These are phyloP conservation scores for Cutaneotrichosporon sp. DNA, from an alignment of 1,284 basidiomycete species.

Conservation along the genomic window DNA sequence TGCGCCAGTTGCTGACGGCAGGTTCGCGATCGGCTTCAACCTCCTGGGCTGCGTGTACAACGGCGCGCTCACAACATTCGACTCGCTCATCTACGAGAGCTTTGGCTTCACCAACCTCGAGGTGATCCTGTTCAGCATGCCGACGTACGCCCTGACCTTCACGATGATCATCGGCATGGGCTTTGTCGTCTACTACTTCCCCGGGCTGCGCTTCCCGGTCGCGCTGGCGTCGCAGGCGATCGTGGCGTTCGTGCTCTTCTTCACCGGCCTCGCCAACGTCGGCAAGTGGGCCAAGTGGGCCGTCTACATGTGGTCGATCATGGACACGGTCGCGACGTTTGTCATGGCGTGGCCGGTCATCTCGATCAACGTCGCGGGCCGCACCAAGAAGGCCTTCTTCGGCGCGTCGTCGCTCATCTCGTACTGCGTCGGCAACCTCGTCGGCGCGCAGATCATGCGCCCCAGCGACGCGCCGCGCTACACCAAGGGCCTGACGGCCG, in stretches of 20 bases:
- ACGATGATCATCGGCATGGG: slow-evolving; percentile 21
- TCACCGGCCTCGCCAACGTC: slow-evolving; percentile 22
- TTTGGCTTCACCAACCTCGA: slow-evolving; percentile 31
- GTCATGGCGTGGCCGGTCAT: slow-evolving; percentile 20
- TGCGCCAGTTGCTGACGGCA: too few relatives aligned
- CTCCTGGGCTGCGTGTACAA: slow-evolving; percentile 24
- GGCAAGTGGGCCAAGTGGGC: slow-evolving; percentile 32
- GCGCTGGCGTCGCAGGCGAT: slow-evolving; percentile 22
- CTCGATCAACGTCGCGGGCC: slow-evolving; percentile 23
- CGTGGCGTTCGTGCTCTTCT: slow-evolving; percentile 29
- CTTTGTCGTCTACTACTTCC: slow-evolving; percentile 22
- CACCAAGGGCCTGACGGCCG: slow-evolving; percentile 21
- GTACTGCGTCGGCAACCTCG: slow-evolving; percentile 35
- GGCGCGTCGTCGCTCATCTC: slow-evolving; percentile 20
- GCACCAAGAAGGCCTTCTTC: slow-evolving; percentile 29
- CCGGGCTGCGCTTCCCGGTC: slow-evolving; percentile 29
- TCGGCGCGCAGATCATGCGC: slow-evolving; percentile 31
- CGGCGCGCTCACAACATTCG: slow-evolving; percentile 34
- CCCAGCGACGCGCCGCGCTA: slow-evolving; percentile 29
- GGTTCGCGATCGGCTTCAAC: too few relatives aligned
- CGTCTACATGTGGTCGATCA: slow-evolving; percentile 19
- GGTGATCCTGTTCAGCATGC: slow-evolving; percentile 30
- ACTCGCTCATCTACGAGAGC: slow-evolving; percentile 24
- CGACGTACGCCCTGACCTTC: slow-evolving; percentile 25
- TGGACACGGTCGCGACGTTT: slow-evolving; percentile 27